Evolutionary conservation across 805 yeast genomes (phyloP).

Genomic region (Cyberlindnera maclurae): DNA sequence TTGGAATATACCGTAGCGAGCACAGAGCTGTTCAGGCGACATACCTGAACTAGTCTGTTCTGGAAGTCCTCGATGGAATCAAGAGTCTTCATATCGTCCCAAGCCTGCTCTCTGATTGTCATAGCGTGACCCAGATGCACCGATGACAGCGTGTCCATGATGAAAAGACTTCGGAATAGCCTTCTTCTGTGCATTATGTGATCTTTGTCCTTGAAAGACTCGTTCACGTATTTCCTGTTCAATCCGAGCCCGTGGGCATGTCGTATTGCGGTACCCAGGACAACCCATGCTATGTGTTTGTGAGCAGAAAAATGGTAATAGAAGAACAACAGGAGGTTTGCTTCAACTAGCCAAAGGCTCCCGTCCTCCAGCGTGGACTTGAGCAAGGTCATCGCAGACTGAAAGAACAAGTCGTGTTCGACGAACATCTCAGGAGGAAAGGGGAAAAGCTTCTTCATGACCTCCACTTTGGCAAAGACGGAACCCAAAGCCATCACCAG

Average conservation of each 20-base stretch:
- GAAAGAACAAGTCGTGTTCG: conserved; percentile 29
- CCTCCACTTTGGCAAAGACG: conserved; percentile 28
- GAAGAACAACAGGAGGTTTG: conserved; percentile 32
- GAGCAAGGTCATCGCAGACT: conserved; percentile 28
- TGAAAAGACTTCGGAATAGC: conserved; percentile 29
- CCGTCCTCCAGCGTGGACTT: conserved; percentile 31
- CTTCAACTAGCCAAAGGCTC: conserved; percentile 36
- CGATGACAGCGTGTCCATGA: conserved; percentile 29
- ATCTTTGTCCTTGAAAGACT: conserved; percentile 25
- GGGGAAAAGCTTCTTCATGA: conserved; percentile 20
- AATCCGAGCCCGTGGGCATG: conserved; percentile 37
- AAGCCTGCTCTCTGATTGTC: conserved; percentile 29
- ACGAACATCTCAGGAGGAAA: conserved; percentile 17
- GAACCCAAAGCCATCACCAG: conserved; percentile 30
- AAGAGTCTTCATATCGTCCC: conserved; percentile 30
- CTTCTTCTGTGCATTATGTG: conserved; percentile 27
- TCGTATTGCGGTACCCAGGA: conserved; percentile 35
- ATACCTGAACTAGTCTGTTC: conserved; percentile 24
- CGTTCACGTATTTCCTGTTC: conserved; percentile 32
- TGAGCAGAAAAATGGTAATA: conserved; percentile 34
- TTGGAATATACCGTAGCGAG: conserved; percentile 28
- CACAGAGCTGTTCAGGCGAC: conserved; percentile 26
- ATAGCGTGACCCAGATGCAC: conserved; percentile 32
- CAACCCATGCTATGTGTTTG: conserved; percentile 37
- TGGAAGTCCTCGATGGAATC: conserved; percentile 22